Evolutionary conservation across 495 filamentous ascomycete genomes (phyloP).

Genomic region (Clohesyomyces aquaticus): DNA sequence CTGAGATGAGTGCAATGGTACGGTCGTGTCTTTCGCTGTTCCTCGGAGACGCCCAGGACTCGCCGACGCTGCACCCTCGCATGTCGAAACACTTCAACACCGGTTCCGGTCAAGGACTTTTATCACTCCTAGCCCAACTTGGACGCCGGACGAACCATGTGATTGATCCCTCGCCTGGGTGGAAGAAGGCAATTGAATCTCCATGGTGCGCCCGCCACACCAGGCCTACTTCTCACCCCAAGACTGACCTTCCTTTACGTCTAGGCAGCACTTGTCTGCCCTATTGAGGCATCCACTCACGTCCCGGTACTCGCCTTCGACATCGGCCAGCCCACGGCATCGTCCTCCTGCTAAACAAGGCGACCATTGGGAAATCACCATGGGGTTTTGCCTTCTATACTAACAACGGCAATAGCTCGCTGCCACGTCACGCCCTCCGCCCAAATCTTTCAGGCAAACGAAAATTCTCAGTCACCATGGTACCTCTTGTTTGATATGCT

Average conservation of each 20-base stretch:
- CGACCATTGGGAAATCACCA: background rate
- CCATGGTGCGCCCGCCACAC: too few species aligned
- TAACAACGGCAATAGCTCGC: background rate
- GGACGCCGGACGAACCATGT: background rate
- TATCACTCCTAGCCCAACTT: background rate
- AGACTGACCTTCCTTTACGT: too few species aligned
- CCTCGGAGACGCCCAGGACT: too few species aligned
- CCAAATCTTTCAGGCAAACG: background rate
- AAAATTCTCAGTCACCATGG: background rate
- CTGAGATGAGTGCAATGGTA: too few species aligned
- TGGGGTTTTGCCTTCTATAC: too few species aligned
- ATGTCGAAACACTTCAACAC: background rate
- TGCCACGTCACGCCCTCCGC: background rate
- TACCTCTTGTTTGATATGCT: background rate
- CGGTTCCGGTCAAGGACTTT: background rate
- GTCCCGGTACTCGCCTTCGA: too few species aligned
- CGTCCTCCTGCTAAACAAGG: background rate
- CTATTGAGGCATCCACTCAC: too few species aligned
- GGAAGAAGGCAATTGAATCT: too few species aligned
- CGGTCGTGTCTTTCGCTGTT: too few species aligned
- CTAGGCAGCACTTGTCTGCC: too few species aligned
- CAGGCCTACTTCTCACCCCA: too few species aligned
- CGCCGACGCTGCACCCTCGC: background rate
- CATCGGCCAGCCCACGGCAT: background rate
- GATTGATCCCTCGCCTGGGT: too few species aligned